A percentile compares a stretch with the other conserved stretches of the same genome.
Evolutionary conservation across 495 filamentous ascomycete species (phyloP).

Genomic region (Penicillium diatomitis): DNA sequence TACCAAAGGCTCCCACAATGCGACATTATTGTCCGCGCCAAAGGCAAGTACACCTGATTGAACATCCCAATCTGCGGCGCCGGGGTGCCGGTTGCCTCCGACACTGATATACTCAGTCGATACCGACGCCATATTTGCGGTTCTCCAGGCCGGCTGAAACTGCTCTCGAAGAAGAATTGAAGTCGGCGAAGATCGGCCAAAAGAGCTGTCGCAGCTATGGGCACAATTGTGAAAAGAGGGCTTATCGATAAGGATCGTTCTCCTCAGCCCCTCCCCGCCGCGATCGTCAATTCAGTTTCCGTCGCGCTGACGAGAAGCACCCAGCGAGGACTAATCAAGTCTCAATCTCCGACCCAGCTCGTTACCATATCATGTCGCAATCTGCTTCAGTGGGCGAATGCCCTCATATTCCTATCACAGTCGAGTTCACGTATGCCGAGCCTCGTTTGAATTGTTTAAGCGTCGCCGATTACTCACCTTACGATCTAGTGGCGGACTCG

Average conservation of each 20-base stretch:
- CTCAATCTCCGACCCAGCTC: too few relatives aligned
- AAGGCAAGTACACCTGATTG: conserved; percentile 69
- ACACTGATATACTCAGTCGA: conserved; percentile 61
- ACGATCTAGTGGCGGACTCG: conserved; percentile 71
- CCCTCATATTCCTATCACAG: conserved; percentile 42
- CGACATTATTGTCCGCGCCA: conserved; percentile 80
- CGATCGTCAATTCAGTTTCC: background rate
- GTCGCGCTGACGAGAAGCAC: too few relatives aligned
- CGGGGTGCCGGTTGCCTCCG: conserved; percentile 84
- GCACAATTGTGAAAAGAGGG: conserved; percentile 13
- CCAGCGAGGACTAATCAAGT: too few relatives aligned
- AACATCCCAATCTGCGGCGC: conserved; percentile 81
- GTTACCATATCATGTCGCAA: conserved; percentile 2
- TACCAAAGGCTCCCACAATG: conserved; percentile 80
- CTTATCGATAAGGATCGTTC: conserved; percentile 40
- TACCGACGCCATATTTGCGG: conserved; percentile 33
- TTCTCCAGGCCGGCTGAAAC: background rate
- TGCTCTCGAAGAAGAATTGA: background rate
- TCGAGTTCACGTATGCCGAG: conserved; percentile 62
- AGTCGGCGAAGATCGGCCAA: conserved; percentile 6
- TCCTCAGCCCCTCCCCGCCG: conserved; percentile 13
- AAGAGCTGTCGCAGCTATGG: conserved; percentile 14
- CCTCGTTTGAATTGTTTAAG: background rate
- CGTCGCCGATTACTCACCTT: conserved; percentile 4
- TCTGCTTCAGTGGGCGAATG: conserved; percentile 3